Conservation (phyloP, 2,329 filamentous ascomycete genomes). For the Ascochyta pisi region DNA sequence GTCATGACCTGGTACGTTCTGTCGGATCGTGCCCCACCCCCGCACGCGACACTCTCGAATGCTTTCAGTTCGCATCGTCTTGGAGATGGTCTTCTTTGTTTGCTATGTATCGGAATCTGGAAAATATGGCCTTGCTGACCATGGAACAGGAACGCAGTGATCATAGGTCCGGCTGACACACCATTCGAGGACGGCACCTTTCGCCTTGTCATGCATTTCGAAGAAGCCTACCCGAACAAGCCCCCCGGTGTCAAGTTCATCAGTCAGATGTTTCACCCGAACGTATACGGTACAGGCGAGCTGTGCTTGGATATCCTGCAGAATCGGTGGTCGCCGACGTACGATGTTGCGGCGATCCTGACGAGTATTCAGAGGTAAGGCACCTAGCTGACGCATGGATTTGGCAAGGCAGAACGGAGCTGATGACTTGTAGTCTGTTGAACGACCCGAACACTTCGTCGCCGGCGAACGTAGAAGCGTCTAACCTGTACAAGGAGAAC, state of each 20-base stretch:
- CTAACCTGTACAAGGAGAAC: conserved; percentile 98
- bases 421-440: conserved; percentile 69
- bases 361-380: conserved; percentile 94
- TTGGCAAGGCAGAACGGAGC: conserved; percentile 8
- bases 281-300: conserved; percentile 96
- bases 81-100: not conserved
- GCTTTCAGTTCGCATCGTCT: not conserved
- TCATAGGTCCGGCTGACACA: conserved; percentile 95
- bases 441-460: conserved; percentile 99
- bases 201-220: conserved; percentile 97
- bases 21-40: conserved; percentile 24
- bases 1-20: conserved; percentile 87
- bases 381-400: not conserved
- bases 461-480: conserved; percentile 96
- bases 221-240: conserved; percentile 98
- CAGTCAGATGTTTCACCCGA: conserved; percentile 98
- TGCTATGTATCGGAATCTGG: not conserved
- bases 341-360: conserved; percentile 95
- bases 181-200: conserved; percentile 99
- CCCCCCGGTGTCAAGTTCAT: conserved; percentile 98
- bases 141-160: conserved; percentile 85
- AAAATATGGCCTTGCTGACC: conserved; percentile 33
- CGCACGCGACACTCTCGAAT: conserved; percentile 36
- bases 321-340: conserved; percentile 98
- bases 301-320: conserved; percentile 96